Evolutionary conservation across 441 rosid species (phyloP).

Genomic region (Arabidopsis hybrid): DNA sequence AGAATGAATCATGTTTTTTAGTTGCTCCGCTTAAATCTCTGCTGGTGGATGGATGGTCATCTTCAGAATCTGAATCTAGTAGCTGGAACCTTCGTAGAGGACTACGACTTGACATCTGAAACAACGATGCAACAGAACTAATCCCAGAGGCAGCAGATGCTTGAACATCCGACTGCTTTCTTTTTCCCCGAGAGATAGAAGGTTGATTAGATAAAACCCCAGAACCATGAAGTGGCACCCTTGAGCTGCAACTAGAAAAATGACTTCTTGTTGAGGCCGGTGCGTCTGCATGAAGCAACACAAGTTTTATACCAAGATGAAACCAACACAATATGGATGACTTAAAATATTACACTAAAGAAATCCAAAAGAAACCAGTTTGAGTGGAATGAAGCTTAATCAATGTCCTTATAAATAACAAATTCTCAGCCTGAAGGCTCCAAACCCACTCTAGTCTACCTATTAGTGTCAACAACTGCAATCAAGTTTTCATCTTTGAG

Average conservation of each 20-base stretch:
- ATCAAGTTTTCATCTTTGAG: conserved; percentile 9
- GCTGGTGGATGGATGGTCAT: conserved; percentile 44
- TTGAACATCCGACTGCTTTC: conserved; percentile 49
- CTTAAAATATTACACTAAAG: background rate
- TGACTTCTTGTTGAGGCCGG: conserved; percentile 49
- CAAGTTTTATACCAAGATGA: conserved; percentile 10
- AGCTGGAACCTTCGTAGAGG: conserved; percentile 89
- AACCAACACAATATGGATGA: background rate
- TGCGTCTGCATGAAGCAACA: conserved; percentile 50
- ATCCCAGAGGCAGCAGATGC: conserved; percentile 52
- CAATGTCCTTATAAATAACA: background rate
- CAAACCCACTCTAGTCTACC: background rate
- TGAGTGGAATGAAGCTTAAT: background rate
- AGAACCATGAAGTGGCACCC: conserved; percentile 57
- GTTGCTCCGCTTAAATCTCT: conserved; percentile 45
- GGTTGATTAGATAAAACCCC: conserved; percentile 51
- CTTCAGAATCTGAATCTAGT: conserved; percentile 78
- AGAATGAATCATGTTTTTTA: conserved; percentile 36
- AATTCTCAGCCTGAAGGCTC: background rate
- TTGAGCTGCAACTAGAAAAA: conserved; percentile 72
- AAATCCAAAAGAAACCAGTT: background rate
- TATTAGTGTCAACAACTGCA: background rate
- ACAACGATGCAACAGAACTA: conserved; percentile 47
- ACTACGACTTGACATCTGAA: conserved; percentile 65
- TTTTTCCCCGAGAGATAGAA: conserved; percentile 46